Evolutionary conservation across 192 early-diverging fungal genomes (phyloP), one percentile per base, ranked within the genome.

Genomic region (Coemansia sp.): DNA sequence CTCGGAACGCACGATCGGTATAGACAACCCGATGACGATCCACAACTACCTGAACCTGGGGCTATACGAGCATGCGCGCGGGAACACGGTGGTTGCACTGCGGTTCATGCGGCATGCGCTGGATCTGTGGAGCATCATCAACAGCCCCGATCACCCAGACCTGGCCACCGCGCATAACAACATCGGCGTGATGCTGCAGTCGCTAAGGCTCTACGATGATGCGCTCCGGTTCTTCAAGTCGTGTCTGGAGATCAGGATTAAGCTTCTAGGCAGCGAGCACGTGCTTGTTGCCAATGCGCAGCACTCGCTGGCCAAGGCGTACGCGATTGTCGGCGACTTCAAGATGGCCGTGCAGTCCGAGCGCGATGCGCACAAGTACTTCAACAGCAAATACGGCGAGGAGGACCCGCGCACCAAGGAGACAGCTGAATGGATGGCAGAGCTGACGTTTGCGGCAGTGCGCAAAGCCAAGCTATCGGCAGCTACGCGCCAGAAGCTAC

Each of bases 31-130:
- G 28, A 92, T 95, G 63, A 93, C 94, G 4, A 66, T 94, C 59
- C 89, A 93, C 83, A 89, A 92, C 74, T 98, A 97, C 84, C 70
- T 94, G 55, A 94, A 95, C 64, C 82, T 99, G 67, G 94, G 90
- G 35, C 83, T 92, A 68, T 96, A 93, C 79, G 96, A 99, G 85
- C 91, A 90, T 61, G 84, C 89, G 12, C 77, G 85, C 68, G 92
- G 90, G 13, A 86, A 92, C 66, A 86, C 85, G 1, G 55, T 67
- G 21, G 37, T 70, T 42, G 93, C 89, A 18, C 85, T 98, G 59
- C 86, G 85, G 30, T 89, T 91, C 46, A 86, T 96, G 81, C 80
- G 85, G 18, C 95, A 95, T 72, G 93, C 94, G 0, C 70, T 93
- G 69, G 86, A 88, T 62, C 87, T 89, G 57, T 92, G 92, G 90